Evolutionary conservation across 768 basidiomycete genomes (phyloP), one percentile per base, ranked within the genome.

Genomic region (Lyophyllum semitale): DNA sequence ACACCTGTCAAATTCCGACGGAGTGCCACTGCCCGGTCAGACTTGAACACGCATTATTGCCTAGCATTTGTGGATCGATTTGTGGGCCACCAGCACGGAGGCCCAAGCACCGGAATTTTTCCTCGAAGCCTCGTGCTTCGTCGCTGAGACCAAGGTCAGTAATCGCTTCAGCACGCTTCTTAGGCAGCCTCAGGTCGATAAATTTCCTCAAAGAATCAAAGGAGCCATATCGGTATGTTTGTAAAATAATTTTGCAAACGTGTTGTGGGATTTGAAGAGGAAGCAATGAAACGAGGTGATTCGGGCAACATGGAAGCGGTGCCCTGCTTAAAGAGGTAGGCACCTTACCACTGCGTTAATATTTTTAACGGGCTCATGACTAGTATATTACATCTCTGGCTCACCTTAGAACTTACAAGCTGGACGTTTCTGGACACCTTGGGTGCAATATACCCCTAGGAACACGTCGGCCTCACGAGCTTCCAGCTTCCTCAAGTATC

Each of bases 301-400:
- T 48, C 55, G 33, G 55, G 20, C 48, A 41, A 54, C 50, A 60
- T 41, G 26, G 35, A 41, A 1, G 43, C 52, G 48, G 54, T 35
- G 8, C 18, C 3, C 18, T 20, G 27, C 43, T 17, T 17, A 51
- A 32, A 43, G 4, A 17, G 45, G 41, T 33, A 27, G 30, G 12
- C 12, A 23, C 17, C 29, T 51, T 35, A 22, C 41, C 37, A 12
- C 15, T 8, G 25, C 32, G 20, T 18, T 30, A 17, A 25, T 38
- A 38, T 27, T 42, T 9, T 44, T 23, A 17, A 9, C 11, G 3
- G 22, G 18, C 32, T 13, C 22, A 42, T 42, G 41, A 42, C 22
- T 42, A 20, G 11, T 37, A 37, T 37, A 4, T 37, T 23, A n/a
- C n/a, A n/a, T n/a, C n/a, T n/a, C n/a, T n/a, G n/a, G n/a, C 41